Evolutionary conservation across 805 yeast genomes (phyloP).

Genomic region (Candida chauliodis): DNA sequence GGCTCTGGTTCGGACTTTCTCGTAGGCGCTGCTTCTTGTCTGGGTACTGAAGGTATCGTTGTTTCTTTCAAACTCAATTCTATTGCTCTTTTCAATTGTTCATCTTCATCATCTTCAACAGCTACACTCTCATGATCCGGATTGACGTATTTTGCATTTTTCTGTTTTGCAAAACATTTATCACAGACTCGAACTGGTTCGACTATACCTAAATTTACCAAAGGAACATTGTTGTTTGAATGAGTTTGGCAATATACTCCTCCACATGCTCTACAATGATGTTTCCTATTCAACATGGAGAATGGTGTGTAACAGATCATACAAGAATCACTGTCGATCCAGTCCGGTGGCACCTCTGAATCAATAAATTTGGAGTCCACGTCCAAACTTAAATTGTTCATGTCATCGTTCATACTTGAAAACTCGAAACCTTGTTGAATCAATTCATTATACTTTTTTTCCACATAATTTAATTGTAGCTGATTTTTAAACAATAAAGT

Average conservation of each 20-base stretch:
- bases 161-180: conserved; percentile 51
- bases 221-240: conserved; percentile 65
- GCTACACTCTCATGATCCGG: neutral
- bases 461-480: conserved; percentile 61
- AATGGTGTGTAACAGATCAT: conserved; percentile 87
- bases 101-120: conserved; percentile 55
- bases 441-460: conserved; percentile 56
- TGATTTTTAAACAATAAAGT: conserved; percentile 67
- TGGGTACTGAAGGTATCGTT: conserved; percentile 11
- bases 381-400: neutral
- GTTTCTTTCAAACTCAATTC: conserved; percentile 69
- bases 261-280: conserved; percentile 96
- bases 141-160: neutral
- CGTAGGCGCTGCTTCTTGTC: conserved; percentile 8
- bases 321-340: conserved; percentile 95
- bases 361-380: conserved; percentile 59
- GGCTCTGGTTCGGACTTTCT: conserved; percentile 23
- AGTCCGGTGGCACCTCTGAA: conserved; percentile 91
- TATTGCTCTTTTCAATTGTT: conserved; percentile 72
- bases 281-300: conserved; percentile 81
- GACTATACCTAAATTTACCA: conserved; percentile 81
- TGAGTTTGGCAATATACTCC: conserved; percentile 88
- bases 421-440: conserved; percentile 62
- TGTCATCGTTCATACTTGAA: conserved; percentile 42
- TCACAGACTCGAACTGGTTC: conserved; percentile 94